A percentile compares a stretch with the other conserved stretches of the same genome.
Conservation (phyloP, 371 early-diverging fungal genomes). For the Mortierella sp. region DNA sequence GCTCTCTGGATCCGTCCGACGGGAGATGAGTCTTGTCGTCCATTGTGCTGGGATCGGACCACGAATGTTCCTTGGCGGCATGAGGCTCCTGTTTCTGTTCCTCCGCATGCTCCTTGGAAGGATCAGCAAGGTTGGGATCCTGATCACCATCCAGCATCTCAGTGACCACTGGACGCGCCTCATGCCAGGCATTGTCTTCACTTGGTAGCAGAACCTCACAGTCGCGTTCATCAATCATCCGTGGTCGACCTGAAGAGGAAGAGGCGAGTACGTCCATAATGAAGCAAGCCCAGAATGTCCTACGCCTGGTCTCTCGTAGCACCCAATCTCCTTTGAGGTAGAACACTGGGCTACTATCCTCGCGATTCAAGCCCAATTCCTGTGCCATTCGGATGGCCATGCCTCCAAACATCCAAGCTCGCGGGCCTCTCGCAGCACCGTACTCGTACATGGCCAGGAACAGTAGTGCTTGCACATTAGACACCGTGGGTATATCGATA, state of each 20-base stretch:
- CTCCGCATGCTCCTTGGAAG: not conserved
- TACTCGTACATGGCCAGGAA: constrained; percentile 68
- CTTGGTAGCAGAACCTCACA: constrained; percentile 64
- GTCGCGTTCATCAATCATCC: constrained; percentile 64
- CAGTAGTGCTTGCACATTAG: constrained; percentile 64
- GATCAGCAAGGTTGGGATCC: not conserved
- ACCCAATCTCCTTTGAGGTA: constrained; percentile 58
- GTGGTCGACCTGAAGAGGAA: constrained; percentile 64
- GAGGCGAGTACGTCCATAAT: constrained; percentile 46
- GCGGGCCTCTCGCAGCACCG: constrained; percentile 70
- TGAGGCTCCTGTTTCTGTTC: not conserved
- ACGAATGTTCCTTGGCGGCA: not conserved
- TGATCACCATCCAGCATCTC: constrained; percentile 41
- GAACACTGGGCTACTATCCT: constrained; percentile 53
- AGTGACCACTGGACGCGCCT: constrained; percentile 50
- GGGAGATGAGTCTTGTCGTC: no score
- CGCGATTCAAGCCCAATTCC: constrained; percentile 64
- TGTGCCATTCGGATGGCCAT: constrained; percentile 69
- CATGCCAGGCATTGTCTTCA: constrained; percentile 60
- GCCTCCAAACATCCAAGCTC: constrained; percentile 72
- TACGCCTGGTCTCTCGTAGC: constrained; percentile 60
- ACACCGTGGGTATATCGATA: constrained; percentile 63
- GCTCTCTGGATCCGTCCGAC: no score
- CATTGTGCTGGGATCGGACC: no score
- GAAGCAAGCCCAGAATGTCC: constrained; percentile 65